Conservation (phyloP, 208 protist species). For the Leishmania guyanensis region DNA sequence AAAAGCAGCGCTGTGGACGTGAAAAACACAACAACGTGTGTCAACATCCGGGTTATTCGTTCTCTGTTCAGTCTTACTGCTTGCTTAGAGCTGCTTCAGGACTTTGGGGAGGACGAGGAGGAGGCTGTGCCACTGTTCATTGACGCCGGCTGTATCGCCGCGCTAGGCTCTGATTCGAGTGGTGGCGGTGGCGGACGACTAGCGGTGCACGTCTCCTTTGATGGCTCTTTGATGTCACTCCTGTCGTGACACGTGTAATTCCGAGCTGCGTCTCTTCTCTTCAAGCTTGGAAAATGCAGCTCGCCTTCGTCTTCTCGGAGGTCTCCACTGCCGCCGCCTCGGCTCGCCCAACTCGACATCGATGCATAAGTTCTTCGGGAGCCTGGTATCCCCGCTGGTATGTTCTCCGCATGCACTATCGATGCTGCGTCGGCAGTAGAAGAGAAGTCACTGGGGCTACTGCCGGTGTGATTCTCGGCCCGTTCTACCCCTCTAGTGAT, state of each 20-base stretch:
- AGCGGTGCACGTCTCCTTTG: neutral
- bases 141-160: neutral
- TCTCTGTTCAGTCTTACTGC: neutral
- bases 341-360: neutral
- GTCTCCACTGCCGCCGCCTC: neutral
- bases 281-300: constrained; percentile 29
- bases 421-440: neutral
- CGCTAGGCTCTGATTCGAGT: neutral
- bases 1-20: neutral
- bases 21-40: neutral
- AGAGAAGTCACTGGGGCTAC: neutral
- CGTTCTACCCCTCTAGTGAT: constrained; percentile 1
- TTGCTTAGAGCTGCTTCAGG: neutral
- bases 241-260: neutral
- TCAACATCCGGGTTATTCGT: neutral
- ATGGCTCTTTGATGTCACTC: neutral
- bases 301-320: constrained; percentile 29
- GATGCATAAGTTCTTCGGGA: constrained; percentile 5
- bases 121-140: neutral
- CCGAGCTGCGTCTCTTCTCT: neutral
- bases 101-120: neutral
- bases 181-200: neutral
- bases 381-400: constrained; percentile 32
- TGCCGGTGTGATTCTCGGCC: neutral
- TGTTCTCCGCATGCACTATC: neutral